Evolutionary conservation across 176 grass and related monocot species (phyloP), one percentile per base, ranked within the genome.

Genomic region (bread wheat (Triticum aestivum)): DNA sequence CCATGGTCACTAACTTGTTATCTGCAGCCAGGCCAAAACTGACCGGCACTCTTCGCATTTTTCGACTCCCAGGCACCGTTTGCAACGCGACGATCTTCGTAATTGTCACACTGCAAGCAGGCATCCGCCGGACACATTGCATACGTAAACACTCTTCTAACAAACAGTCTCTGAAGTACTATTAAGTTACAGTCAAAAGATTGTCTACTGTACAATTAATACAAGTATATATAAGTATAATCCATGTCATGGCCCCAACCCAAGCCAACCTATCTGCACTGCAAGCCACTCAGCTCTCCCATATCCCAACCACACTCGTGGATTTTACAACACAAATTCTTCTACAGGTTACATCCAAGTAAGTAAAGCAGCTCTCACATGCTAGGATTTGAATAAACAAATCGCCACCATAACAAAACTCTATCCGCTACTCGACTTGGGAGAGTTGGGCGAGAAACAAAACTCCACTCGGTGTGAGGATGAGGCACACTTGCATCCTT

Each of bases 171-270:
- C 51, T 44, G 11, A 44, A 7, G 42, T 1, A 54, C 51, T 59
- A 76, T 75, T 6, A 74, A 52, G 86, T 67, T 74, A 59, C 37
- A 42, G 42, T 63, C 61, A 68, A 73, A 42, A 51, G 39, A 79
- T 79, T 56, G 77, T 73, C 84, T 15, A 79, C 89, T 90, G 51
- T 90, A 90, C 80, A 90, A 83, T 63, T n/a, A 83, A 79, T 74
- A 87, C 80, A 83, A 32, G 73, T 83, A 87, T 54, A 54, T 18
- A 54, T 17, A 49, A 42, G 41, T 49, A 52, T 54, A 6, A 18
- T 54, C 51, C 51, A 54, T 54, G 51, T 5, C 51, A 54, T 17
- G 51, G 51, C 51, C 51, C 47, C 49, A 17, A 52, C 49, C 51
- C 51, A 54, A 54, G 51, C 51, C 51, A 54, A 18, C 51, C 15